Percentiles rank a stretch among this genome's conserved stretches.
These are phyloP conservation scores for Tylopilus sp. DNA, from an alignment of 768 basidiomycete genomes.

Conservation along the genomic window DNA sequence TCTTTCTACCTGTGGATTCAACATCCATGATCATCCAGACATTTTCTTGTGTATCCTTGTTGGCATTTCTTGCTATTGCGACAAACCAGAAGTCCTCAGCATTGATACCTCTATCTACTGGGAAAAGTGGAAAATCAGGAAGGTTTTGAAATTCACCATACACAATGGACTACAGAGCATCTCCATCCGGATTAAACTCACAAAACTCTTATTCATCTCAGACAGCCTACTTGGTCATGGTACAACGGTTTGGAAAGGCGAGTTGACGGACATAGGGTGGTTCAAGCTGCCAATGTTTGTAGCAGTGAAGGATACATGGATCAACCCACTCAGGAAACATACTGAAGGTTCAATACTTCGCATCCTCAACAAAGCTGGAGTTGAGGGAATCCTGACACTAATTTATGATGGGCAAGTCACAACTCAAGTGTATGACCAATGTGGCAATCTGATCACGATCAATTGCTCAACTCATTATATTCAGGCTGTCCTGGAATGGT, in stretches of 20 bases:
- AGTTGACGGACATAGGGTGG: background rate
- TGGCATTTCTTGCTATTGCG: background rate
- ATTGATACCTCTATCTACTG: background rate
- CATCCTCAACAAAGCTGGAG: background rate
- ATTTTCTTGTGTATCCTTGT: background rate
- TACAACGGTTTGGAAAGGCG: background rate
- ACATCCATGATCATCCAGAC: background rate
- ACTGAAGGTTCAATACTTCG: background rate
- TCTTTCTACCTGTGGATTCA: background rate
- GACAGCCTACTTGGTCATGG: background rate
- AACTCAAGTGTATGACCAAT: too few species aligned
- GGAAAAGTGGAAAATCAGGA: too few species aligned
- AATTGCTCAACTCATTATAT: too few species aligned
- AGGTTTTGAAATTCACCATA: background rate
- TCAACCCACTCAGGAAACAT: background rate
- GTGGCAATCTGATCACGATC: too few species aligned
- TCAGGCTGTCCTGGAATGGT: too few species aligned
- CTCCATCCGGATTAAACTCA: too few species aligned
- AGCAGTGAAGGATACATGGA: background rate
- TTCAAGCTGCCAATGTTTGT: background rate
- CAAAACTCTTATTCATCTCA: background rate
- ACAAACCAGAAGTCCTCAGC: background rate
- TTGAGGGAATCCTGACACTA: background rate
- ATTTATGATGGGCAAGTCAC: too few species aligned
- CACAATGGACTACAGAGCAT: too few species aligned